phyloP scores from a whole-genome alignment of 139 green algal genomes.

The Picocystis salinarum region DNA sequence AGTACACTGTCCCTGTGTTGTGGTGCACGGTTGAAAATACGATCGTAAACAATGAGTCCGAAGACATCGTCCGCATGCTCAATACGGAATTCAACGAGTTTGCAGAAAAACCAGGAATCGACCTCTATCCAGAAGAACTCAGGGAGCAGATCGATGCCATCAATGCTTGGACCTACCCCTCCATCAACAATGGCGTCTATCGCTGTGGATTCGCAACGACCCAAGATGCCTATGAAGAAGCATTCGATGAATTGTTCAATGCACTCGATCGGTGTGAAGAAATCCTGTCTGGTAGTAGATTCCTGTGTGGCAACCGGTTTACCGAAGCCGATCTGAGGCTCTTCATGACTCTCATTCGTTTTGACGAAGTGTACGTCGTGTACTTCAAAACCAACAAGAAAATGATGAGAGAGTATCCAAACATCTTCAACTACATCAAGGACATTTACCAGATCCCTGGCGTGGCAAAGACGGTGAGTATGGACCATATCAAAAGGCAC shows the following conservation, averaged over 20 bases:
- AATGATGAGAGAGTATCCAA: slow-evolving; percentile 52
- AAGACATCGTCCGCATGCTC: slow-evolving; percentile 73
- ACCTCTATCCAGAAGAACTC: slow-evolving; percentile 60
- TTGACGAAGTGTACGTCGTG: slow-evolving; percentile 58
- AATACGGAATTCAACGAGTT: slow-evolving; percentile 73
- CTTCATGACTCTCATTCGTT: slow-evolving; percentile 70
- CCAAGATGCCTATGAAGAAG: slow-evolving; percentile 70
- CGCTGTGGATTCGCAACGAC: slow-evolving; percentile 71
- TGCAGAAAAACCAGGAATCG: slow-evolving; percentile 28
- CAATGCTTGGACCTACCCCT: slow-evolving; percentile 65
- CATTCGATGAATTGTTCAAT: slow-evolving; percentile 38
- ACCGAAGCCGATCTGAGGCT: slow-evolving; percentile 87
- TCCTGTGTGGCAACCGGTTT: slow-evolving; percentile 59
- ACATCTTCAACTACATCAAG: slow-evolving; percentile 42
- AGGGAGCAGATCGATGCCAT: slow-evolving; percentile 46
- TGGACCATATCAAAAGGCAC: slow-evolving; percentile 79
- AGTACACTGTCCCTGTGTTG: slow-evolving; percentile 78
- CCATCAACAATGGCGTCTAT: slow-evolving; percentile 96
- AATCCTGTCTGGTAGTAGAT: slow-evolving; percentile 57
- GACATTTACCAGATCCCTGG: slow-evolving; percentile 52
- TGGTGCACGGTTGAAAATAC: slow-evolving; percentile 73
- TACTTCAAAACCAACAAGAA: slow-evolving; percentile 92
- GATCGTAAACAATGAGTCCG: slow-evolving; percentile 91
- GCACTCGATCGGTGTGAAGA: slow-evolving; percentile 29
- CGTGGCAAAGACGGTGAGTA: slow-evolving; percentile 49